Base-by-base conservation (phyloP, 768 basidiomycete genomes). In the Fomitopsis serialis region DNA sequence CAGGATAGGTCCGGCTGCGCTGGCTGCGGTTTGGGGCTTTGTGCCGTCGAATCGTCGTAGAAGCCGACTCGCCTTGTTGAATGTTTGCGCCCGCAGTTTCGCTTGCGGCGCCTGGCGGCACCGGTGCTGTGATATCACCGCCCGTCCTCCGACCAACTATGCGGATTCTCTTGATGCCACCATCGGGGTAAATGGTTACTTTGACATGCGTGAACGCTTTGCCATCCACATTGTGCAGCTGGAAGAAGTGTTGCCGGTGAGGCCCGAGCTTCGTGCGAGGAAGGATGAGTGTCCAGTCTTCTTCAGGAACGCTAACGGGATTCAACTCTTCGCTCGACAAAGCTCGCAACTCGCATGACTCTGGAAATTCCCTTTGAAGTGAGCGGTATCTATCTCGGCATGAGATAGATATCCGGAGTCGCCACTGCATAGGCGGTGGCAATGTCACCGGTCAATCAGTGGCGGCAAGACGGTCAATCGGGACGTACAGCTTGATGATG, bases 341-440 rank as follows among this genome's bases (percentile, higher is more conserved):
- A 13, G 82, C 92, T 64, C 88, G 84, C 19, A 95, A 63, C 61
- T 93, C 90, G 65, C 87, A 89, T 55, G 84, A 87, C 62, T 92
- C 86, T 10, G 96, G 64, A 90, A 98, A 68, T 98, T 98, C 22
- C 96, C 97, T 66, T 89, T 92, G 73, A 97, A 98, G 73, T 95
- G 87, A 3, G 87, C 84, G 0, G 97, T 98, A 69, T 99, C 97
- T 58, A 99, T 84, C 62, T 95, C 91, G 25, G 85, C 82, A 35
- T 81, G 74, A 54, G 87, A 80, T n/a, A 97, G 75, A 51, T 77
- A 71, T 9, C 91, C 89, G 15, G 86, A 73, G 45, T 81, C 76
- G 44, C 89, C 94, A 9, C 93, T 94, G 45, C 6, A 25, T 19
- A 27, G 10, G 15, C 29, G 45, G 46, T n/a, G 13, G 15, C 29